Evolutionary conservation across 306 rosid species (phyloP).

Genomic region (Prunus mongolica): DNA sequence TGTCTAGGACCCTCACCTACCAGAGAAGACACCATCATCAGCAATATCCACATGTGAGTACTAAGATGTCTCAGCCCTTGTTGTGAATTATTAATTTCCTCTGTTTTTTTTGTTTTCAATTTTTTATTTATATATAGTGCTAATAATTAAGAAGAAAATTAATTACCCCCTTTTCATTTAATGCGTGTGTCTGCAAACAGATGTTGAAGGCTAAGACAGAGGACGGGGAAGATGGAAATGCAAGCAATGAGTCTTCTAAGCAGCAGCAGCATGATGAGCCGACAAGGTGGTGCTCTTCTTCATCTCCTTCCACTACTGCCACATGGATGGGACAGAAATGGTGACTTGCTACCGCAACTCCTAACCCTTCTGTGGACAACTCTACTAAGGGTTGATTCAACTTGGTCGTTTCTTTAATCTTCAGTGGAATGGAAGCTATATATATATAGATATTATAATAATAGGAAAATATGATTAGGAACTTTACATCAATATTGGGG

Average conservation of each 20-base stretch:
- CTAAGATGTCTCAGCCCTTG: neutral
- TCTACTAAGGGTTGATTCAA: constrained; percentile 5
- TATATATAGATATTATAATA: neutral
- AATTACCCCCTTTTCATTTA: neutral
- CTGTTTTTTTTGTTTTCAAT: neutral
- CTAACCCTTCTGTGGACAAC: constrained; percentile 10
- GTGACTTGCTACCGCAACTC: constrained; percentile 9
- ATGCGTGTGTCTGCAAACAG: constrained; percentile 9
- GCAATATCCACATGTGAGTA: neutral
- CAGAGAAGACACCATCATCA: constrained; percentile 16
- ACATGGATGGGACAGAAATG: constrained; percentile 14
- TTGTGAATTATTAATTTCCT: neutral
- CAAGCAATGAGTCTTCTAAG: neutral
- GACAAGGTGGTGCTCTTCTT: neutral
- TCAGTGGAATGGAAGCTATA: neutral
- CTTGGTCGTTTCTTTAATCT: neutral
- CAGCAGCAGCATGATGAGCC: neutral
- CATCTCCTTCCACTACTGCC: constrained; percentile 12
- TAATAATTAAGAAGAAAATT: neutral
- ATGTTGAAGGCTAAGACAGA: constrained; percentile 12
- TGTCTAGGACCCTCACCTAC: constrained; percentile 21
- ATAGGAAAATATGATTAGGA: neutral
- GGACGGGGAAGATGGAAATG: neutral
- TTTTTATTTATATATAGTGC: neutral
- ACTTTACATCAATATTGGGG: neutral